phyloP scores from a whole-genome alignment of 371 early-diverging fungal genomes.

The Actinomucor elegans region DNA sequence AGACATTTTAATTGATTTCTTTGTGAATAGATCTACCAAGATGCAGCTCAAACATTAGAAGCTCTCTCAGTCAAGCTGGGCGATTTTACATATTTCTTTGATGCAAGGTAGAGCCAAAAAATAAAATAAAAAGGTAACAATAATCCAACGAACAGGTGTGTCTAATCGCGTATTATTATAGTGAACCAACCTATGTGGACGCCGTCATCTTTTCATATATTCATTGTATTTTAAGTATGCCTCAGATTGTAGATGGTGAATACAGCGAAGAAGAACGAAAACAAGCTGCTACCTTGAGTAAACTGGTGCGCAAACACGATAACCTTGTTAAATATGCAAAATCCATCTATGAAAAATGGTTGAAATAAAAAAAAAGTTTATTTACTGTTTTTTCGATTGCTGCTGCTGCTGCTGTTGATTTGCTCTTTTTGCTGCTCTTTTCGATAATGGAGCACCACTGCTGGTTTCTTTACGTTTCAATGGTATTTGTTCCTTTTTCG shows the following conservation, averaged over 20 bases:
- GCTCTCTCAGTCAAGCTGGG: slow-evolving; percentile 58
- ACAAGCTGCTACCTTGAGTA: slow-evolving; percentile 41
- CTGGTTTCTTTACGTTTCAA: slow-evolving; percentile 16
- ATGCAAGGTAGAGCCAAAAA: slow-evolving; percentile 40
- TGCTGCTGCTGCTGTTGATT: slow-evolving; percentile 12
- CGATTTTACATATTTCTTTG: slow-evolving; percentile 50
- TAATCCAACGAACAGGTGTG: too few species aligned
- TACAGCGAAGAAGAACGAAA: slow-evolving; percentile 36
- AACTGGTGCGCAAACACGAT: slow-evolving; percentile 50
- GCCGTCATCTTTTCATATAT: slow-evolving; percentile 63
- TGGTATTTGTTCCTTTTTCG: not conserved
- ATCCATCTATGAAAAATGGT: slow-evolving; percentile 32
- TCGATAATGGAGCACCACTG: slow-evolving; percentile 1
- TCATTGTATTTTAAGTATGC: slow-evolving; percentile 51
- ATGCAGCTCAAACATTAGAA: slow-evolving; percentile 55
- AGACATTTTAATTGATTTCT: too few species aligned
- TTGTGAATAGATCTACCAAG: slow-evolving; percentile 62
- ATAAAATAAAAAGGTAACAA: not conserved
- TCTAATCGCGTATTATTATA: too few species aligned
- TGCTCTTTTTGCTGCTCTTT: slow-evolving; percentile 20
- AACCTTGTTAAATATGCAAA: slow-evolving; percentile 58
- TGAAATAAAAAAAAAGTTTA: slow-evolving; percentile 9
- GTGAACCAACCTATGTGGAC: slow-evolving; percentile 59
- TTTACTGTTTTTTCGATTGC: too few species aligned
- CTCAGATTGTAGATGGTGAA: slow-evolving; percentile 25